phyloP scores from a whole-genome alignment of 2,329 filamentous ascomycete genomes.

The Dactylellina leptospora region DNA sequence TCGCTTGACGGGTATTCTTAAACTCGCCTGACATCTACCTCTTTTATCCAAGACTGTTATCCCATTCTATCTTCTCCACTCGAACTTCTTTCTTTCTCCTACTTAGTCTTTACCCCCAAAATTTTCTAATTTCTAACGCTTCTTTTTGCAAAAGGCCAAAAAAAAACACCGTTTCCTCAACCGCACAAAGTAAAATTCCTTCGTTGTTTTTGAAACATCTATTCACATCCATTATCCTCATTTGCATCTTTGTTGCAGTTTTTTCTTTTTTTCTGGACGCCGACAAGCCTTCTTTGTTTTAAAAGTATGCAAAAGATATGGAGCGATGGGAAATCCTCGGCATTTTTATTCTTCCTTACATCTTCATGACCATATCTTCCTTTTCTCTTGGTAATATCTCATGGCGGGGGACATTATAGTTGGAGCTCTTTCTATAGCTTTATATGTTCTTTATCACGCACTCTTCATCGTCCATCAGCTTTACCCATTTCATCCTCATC shows the following conservation, averaged over 20 bases:
- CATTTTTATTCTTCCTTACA: constrained; percentile 23
- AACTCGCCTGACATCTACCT: constrained; percentile 2
- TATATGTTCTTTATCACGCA: neutral
- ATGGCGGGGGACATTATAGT: neutral
- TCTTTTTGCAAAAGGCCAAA: constrained; percentile 22
- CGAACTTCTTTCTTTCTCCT: constrained; percentile 30
- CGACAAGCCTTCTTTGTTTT: constrained; percentile 44
- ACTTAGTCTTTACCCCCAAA: constrained; percentile 6
- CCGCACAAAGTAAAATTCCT: neutral
- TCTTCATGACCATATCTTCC: constrained; percentile 8
- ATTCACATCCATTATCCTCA: neutral
- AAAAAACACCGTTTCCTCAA: constrained; percentile 36
- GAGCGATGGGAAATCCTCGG: constrained; percentile 53
- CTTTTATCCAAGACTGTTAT: constrained; percentile 28
- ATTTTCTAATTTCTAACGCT: constrained; percentile 12
- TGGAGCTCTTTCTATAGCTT: neutral
- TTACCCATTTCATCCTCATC: constrained; percentile 3
- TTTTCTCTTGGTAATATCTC: constrained; percentile 8
- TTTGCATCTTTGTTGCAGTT: constrained; percentile 47
- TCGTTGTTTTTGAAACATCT: constrained; percentile 10
- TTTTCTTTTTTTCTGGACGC: constrained; percentile 49
- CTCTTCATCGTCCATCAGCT: neutral
- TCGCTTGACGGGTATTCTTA: neutral
- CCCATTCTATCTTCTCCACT: constrained; percentile 35
- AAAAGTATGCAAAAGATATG: constrained; percentile 51